phyloP scores from a whole-genome alignment of 2,329 filamentous ascomycete genomes.

The Dryadomyces quercus-mongolicae region DNA sequence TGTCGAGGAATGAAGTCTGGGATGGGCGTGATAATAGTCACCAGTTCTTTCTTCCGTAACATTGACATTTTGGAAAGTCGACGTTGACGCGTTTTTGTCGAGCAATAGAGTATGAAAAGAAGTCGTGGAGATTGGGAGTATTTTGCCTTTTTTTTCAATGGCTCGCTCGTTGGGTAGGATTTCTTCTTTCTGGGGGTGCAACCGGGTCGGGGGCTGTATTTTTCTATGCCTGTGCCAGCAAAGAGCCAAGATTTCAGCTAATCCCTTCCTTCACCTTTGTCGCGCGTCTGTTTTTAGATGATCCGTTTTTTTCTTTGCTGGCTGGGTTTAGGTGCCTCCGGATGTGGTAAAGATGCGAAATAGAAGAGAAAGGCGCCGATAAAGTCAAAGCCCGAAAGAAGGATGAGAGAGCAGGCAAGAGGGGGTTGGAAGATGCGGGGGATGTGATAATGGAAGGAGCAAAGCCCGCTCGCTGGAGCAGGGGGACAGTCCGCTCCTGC shows the following conservation, averaged over 20 bases:
- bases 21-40: constrained; percentile 59
- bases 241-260: background rate
- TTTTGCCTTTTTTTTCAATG: no score
- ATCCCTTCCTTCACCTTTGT: no score
- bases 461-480: no score
- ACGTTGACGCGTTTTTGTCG: background rate
- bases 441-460: no score
- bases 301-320: background rate
- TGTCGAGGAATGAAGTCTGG: constrained; percentile 59
- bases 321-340: background rate
- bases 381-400: background rate
- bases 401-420: background rate
- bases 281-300: no score
- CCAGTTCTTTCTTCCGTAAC: constrained; percentile 51
- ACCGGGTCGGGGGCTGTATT: background rate
- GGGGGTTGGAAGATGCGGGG: background rate
- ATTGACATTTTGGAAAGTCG: constrained; percentile 15
- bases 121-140: background rate
- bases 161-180: background rate
- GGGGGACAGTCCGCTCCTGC: background rate
- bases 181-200: background rate
- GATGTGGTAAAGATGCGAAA: background rate
- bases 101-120: background rate
- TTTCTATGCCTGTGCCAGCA: background rate
- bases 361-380: background rate